phyloP scores from a whole-genome alignment of 2,329 filamentous ascomycete species.

The Nothophoma quercina region DNA sequence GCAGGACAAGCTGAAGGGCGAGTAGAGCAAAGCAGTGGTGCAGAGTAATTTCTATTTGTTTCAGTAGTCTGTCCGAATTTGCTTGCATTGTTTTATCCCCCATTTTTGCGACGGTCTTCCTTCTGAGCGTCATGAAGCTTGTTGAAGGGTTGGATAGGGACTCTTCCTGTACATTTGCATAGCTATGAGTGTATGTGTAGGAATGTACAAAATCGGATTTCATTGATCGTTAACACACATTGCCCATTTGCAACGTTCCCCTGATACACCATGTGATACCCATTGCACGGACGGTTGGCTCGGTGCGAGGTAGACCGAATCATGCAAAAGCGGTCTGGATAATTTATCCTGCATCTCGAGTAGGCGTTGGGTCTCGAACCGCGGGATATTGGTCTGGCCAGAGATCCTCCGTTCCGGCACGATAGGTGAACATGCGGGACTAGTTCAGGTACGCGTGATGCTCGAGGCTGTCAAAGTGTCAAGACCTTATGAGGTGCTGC shows the following conservation, averaged over 20 bases:
- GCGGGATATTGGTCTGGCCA: conserved; percentile 15
- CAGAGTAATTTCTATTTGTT: conserved; percentile 8
- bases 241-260: background rate
- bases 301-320: conserved; percentile 23
- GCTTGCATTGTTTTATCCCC: conserved; percentile 29
- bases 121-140: conserved; percentile 13
- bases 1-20: conserved; percentile 72
- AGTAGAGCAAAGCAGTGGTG: conserved; percentile 51
- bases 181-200: conserved; percentile 40
- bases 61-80: conserved; percentile 17
- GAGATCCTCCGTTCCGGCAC: conserved; percentile 16
- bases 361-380: conserved; percentile 5
- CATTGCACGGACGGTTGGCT: conserved; percentile 11
- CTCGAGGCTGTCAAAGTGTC: background rate
- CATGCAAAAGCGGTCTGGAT: conserved; percentile 1
- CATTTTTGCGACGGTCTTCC: conserved; percentile 15
- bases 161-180: conserved; percentile 39
- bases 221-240: conserved; percentile 7
- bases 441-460: conserved; percentile 11
- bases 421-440: conserved; percentile 8
- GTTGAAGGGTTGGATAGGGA: conserved; percentile 22
- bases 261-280: background rate
- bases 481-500: background rate
- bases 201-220: conserved; percentile 37
- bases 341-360: conserved; percentile 5